Evolutionary conservation across 805 yeast species (phyloP).

Genomic region (Zygotorulaspora danielsina): DNA sequence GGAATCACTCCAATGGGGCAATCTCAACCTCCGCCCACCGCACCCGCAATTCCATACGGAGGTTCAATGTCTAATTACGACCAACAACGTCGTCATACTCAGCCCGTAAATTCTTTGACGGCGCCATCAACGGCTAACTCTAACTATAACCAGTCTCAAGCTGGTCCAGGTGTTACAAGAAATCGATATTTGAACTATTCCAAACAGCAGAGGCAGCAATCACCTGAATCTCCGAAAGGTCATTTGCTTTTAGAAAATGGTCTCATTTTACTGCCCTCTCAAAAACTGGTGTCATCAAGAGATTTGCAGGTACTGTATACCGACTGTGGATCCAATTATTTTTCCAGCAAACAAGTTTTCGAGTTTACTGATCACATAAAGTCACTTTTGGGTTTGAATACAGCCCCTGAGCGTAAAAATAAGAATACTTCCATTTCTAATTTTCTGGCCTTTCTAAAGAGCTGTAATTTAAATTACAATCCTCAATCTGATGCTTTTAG

Average conservation of each 20-base stretch:
- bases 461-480: slow-evolving; percentile 44
- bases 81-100: slow-evolving; percentile 13
- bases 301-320: slow-evolving; percentile 48
- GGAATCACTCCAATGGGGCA: slow-evolving; percentile 3
- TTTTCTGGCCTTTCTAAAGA: slow-evolving; percentile 39
- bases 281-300: slow-evolving; percentile 55
- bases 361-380: slow-evolving; percentile 39
- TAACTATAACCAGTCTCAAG: slow-evolving; percentile 3
- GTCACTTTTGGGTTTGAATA: slow-evolving; percentile 18
- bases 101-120: slow-evolving; percentile 10
- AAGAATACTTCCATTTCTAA: slow-evolving; percentile 17
- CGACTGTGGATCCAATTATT: slow-evolving; percentile 49
- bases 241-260: slow-evolving; percentile 56
- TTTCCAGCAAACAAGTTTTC: slow-evolving; percentile 43
- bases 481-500: slow-evolving; percentile 37
- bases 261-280: slow-evolving; percentile 46
- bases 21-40: slow-evolving; percentile 11
- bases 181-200: slow-evolving; percentile 13
- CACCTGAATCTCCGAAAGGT: slow-evolving; percentile 8
- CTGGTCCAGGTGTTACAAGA: slow-evolving; percentile 6
- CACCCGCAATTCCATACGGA: slow-evolving; percentile 13
- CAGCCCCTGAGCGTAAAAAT: slow-evolving; percentile 11
- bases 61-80: slow-evolving; percentile 3
- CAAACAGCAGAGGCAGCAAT: slow-evolving; percentile 12
- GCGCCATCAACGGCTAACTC: slow-evolving; percentile 8